Evolutionary conservation across 2,329 filamentous ascomycete species (phyloP).

Genomic region (Pseudogymnoascus verrucosus): DNA sequence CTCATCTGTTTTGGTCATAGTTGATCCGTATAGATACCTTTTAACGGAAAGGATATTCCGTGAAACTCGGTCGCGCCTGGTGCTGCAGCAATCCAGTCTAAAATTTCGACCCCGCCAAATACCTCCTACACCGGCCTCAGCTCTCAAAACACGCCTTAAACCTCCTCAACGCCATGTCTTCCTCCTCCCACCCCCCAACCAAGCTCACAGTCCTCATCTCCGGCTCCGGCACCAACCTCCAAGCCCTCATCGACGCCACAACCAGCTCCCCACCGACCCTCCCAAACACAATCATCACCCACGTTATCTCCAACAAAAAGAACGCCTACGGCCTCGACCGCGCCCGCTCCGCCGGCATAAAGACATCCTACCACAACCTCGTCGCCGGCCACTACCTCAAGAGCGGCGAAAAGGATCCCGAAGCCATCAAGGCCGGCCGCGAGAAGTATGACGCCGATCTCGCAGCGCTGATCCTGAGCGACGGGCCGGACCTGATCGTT

Average conservation of each 20-base stretch:
- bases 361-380: constrained; percentile 59
- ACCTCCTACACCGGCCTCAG: background rate
- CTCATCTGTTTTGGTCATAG: background rate
- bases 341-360: constrained; percentile 50
- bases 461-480: constrained; percentile 47
- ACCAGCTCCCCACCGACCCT: constrained; percentile 32
- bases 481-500: constrained; percentile 51
- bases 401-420: constrained; percentile 36
- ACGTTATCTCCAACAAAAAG: constrained; percentile 60
- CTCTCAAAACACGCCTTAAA: background rate
- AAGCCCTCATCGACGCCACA: constrained; percentile 48
- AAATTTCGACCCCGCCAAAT: background rate
- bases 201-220: constrained; percentile 54
- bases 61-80: background rate
- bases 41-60: background rate
- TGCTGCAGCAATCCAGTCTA: background rate
- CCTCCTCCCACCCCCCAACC: constrained; percentile 13
- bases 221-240: constrained; percentile 62
- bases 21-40: background rate
- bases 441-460: constrained; percentile 59
- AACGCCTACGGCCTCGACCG: constrained; percentile 56
- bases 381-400: constrained; percentile 46
- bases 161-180: background rate
- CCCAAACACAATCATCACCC: constrained; percentile 40
- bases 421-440: constrained; percentile 41